Conservation (phyloP, 2,329 filamentous ascomycete genomes). For the Lecanosticta acicola region DNA sequence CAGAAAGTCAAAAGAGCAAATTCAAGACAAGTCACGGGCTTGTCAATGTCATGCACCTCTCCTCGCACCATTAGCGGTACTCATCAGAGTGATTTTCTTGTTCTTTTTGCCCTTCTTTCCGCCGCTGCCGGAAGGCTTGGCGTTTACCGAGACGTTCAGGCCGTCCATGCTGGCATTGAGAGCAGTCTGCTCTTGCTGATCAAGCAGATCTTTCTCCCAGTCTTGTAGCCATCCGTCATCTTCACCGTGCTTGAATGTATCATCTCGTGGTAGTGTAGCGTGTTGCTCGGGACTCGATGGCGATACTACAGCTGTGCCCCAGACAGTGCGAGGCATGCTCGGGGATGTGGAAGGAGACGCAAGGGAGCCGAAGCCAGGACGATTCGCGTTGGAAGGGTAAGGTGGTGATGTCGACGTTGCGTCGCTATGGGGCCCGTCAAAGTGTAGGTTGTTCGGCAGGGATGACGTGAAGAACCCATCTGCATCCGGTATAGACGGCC, state of each 20-base stretch:
- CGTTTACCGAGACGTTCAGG: slow-evolving; percentile 7
- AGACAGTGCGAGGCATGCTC: slow-evolving; percentile 71
- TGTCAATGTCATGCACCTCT: slow-evolving; percentile 18
- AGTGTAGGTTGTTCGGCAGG: slow-evolving; percentile 25
- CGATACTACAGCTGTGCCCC: slow-evolving; percentile 73
- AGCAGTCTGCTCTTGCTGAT: slow-evolving; percentile 52
- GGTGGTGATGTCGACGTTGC: slow-evolving; percentile 35
- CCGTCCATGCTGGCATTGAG: slow-evolving; percentile 16
- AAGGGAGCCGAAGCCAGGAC: slow-evolving; percentile 60
- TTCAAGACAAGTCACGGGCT: background rate
- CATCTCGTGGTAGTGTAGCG: slow-evolving; percentile 37
- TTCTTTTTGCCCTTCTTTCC: slow-evolving; percentile 57
- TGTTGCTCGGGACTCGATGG: slow-evolving; percentile 53
- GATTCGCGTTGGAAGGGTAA: slow-evolving; percentile 52
- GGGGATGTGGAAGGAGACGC: slow-evolving; percentile 79
- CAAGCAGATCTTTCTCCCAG: slow-evolving; percentile 70
- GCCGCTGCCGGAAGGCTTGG: slow-evolving; percentile 40
- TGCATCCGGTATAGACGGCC: slow-evolving; percentile 45
- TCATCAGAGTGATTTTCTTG: slow-evolving; percentile 65
- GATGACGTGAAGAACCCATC: slow-evolving; percentile 34
- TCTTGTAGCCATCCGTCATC: slow-evolving; percentile 85
- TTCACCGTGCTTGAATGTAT: slow-evolving; percentile 32
- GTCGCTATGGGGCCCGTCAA: slow-evolving; percentile 21
- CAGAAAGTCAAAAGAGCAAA: background rate
- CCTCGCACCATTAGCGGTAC: slow-evolving; percentile 45